phyloP scores from a whole-genome alignment of 768 basidiomycete species.

The Chalciporus chontae region DNA sequence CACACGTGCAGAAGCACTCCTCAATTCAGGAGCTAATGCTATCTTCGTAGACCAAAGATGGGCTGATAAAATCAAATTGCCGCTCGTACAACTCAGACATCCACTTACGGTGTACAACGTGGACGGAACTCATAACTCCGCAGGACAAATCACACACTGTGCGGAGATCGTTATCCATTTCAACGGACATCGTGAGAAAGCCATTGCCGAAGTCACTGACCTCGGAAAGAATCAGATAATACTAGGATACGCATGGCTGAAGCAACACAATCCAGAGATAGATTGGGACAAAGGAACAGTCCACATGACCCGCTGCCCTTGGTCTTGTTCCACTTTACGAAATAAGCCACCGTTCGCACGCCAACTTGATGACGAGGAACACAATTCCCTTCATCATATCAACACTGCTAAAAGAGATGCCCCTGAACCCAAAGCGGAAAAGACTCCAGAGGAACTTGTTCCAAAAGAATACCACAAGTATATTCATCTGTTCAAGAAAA shows the following conservation, averaged over 20 bases:
- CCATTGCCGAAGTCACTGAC: neutral
- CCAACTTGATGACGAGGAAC: too few species aligned
- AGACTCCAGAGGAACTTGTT: neutral
- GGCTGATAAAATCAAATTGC: too few species aligned
- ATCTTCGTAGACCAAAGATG: too few species aligned
- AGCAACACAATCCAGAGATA: constrained; percentile 20
- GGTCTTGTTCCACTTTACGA: too few species aligned
- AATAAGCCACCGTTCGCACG: constrained; percentile 2
- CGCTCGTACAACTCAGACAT: too few species aligned
- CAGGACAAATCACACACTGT: neutral
- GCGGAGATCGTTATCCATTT: neutral
- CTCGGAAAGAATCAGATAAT: neutral
- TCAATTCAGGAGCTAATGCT: too few species aligned
- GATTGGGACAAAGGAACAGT: constrained; percentile 20
- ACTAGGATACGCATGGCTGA: constrained; percentile 27
- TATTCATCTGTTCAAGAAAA: neutral
- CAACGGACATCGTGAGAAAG: neutral
- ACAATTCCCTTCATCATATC: too few species aligned
- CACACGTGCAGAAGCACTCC: too few species aligned
- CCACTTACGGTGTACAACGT: neutral
- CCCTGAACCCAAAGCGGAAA: too few species aligned
- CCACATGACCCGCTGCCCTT: constrained; percentile 1
- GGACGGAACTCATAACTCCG: neutral
- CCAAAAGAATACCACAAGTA: neutral
- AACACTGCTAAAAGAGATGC: too few species aligned